Conservation (phyloP, 768 basidiomycete species). For the Mycena galericulata region DNA sequence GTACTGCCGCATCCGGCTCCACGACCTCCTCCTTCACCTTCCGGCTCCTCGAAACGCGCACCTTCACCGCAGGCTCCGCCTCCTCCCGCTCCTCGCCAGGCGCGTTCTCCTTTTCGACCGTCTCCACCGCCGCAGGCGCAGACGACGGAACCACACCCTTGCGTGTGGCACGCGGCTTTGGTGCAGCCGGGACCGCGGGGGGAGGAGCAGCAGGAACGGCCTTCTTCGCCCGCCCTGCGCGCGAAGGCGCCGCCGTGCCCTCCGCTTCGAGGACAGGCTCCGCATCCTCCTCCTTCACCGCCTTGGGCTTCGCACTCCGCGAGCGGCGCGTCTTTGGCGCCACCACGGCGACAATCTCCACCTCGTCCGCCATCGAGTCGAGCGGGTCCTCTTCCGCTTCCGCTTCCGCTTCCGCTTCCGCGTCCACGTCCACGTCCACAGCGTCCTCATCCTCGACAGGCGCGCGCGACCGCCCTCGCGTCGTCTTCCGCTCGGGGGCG, state of each 20-base stretch:
- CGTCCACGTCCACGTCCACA: neutral
- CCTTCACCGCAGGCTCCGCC: constrained; percentile 43
- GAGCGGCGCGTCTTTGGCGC: constrained; percentile 31
- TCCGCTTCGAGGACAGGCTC: constrained; percentile 30
- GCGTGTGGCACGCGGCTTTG: constrained; percentile 38
- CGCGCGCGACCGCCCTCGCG: constrained; percentile 33
- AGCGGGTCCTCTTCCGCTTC: constrained; percentile 30
- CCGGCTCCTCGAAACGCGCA: constrained; percentile 50
- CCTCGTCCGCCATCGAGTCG: constrained; percentile 29
- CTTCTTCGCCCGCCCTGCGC: constrained; percentile 31
- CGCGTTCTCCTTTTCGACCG: constrained; percentile 57
- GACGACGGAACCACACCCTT: constrained; percentile 25
- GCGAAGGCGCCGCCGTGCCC: constrained; percentile 8
- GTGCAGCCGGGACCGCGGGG: constrained; percentile 19
- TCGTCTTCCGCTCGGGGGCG: constrained; percentile 35
- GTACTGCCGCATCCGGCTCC: constrained; percentile 40
- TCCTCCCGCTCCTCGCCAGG: constrained; percentile 46
- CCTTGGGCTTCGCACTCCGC: constrained; percentile 31
- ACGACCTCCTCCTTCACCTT: constrained; percentile 40
- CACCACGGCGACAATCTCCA: constrained; percentile 37
- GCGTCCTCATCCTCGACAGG: constrained; percentile 35
- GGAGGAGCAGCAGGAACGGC: constrained; percentile 30
- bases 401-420: too few species aligned
- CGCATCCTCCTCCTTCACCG: constrained; percentile 37
- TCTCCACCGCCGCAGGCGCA: constrained; percentile 41